Evolutionary conservation across 2,329 filamentous ascomycete genomes (phyloP), one percentile per base, ranked within the genome.

Genomic region (Phyllosticta citriasiana): DNA sequence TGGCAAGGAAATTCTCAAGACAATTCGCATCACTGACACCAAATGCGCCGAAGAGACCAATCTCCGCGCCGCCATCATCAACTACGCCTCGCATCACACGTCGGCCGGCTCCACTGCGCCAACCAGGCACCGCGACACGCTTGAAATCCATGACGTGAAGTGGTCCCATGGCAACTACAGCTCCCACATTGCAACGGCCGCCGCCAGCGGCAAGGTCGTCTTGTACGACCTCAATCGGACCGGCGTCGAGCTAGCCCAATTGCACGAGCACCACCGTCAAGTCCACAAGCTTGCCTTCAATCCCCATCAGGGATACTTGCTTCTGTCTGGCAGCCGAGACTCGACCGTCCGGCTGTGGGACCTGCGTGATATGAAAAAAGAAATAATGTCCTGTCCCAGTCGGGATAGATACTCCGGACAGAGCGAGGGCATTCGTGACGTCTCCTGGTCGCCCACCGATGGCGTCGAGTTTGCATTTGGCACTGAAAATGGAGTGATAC

Each of bases 221-320:
- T 72, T 87, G 62, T 87, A 87, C 70, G 84, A 87, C 72, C 75
- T 87, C 62, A 82, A 84, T 64, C 80, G 82, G 63, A 77, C 81
- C 60, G 82, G 81, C 58, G 74, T 86, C 53, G 84, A 86, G 69
- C 77, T 84, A 61, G 82, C 81, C 63, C 79, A 84, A 63, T 77
- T 87, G 66, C 82, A 86, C 66, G 84, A 86, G 68, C 84, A 87
- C 67, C 80, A 77, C 65, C 83, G 84, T 57, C 84, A 87, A 72
- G 84, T 87, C 59, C 84, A 87, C 72, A 82, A 80, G 66, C 74
- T 87, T 53, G 84, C 84, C 14, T 86, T 87, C 72, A 87, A 85
- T 66, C 84, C 84, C 10, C 80, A 84, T 67, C 76, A 79, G 64
- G 83, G 83, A 53, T 78, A 80, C 65, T 77, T 83, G 69, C 74